Evolutionary conservation across 345 rosid genomes (phyloP).

Genomic region (Aethionema arabicum): DNA sequence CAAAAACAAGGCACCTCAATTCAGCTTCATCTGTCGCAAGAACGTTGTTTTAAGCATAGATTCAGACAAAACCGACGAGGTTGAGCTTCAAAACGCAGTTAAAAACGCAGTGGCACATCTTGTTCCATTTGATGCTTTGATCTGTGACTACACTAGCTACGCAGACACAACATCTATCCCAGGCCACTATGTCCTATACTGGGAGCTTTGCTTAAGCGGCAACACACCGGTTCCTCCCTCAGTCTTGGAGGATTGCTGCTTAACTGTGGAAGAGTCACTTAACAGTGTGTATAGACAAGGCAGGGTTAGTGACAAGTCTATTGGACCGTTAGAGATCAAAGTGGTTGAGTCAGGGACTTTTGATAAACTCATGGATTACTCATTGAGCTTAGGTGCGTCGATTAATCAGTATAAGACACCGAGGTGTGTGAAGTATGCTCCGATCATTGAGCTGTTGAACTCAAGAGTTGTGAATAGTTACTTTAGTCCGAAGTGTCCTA

Average conservation of each 20-base stretch:
- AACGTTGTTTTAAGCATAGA: slow-evolving; percentile 91
- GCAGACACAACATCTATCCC: slow-evolving; percentile 77
- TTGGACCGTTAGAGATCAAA: slow-evolving; percentile 91
- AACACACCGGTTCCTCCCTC: slow-evolving; percentile 86
- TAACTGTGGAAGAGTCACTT: slow-evolving; percentile 83
- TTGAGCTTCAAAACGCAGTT: slow-evolving; percentile 89
- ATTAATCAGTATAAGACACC: slow-evolving; percentile 97
- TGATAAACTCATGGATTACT: slow-evolving; percentile 96
- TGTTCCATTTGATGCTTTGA: slow-evolving; percentile 65
- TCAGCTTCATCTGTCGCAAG: slow-evolving; percentile 91
- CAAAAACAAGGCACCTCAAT: slow-evolving; percentile 94
- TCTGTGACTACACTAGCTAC: slow-evolving; percentile 86
- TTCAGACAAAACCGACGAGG: slow-evolving; percentile 95
- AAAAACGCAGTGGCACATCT: slow-evolving; percentile 81
- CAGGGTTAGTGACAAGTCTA: slow-evolving; percentile 78
- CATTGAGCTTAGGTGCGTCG: slow-evolving; percentile 89
- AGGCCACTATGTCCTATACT: slow-evolving; percentile 86
- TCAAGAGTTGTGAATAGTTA: slow-evolving; percentile 61
- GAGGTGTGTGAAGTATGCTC: slow-evolving; percentile 90
- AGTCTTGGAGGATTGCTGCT: slow-evolving; percentile 87
- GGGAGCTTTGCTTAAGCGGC: slow-evolving; percentile 74
- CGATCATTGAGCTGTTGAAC: slow-evolving; percentile 85
- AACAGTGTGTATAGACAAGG: slow-evolving; percentile 96
- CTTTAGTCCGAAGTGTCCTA: slow-evolving; percentile 91
- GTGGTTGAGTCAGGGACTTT: slow-evolving; percentile 88